Conservation (phyloP, 805 yeast genomes). For the Saccharomycopsis sp. region DNA sequence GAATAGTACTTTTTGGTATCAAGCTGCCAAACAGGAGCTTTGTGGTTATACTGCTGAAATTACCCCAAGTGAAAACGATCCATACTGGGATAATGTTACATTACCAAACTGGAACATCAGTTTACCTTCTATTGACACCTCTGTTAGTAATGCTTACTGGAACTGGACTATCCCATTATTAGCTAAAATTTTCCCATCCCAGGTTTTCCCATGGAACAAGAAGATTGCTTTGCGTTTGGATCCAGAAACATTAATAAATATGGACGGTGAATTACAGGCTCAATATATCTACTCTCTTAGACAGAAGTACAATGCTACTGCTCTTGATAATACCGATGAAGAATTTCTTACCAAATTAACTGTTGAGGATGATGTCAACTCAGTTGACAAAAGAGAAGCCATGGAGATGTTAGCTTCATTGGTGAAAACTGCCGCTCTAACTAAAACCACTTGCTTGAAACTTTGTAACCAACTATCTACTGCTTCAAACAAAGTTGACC, state of each 20-base stretch:
- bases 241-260: not conserved
- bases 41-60: conserved; percentile 14
- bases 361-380: not conserved
- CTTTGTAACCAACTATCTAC: conserved; percentile 6
- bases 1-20: conserved; percentile 16
- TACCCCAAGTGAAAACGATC: not conserved
- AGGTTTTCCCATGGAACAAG: not conserved
- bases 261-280: conserved; percentile 10
- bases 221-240: not conserved
- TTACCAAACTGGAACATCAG: not conserved
- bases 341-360: not conserved
- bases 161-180: not conserved
- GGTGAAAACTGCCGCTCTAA: not conserved
- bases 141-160: not conserved
- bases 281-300: conserved; percentile 11
- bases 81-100: not conserved
- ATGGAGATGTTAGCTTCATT: not conserved
- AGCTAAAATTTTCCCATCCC: not conserved
- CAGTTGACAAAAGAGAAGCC: not conserved
- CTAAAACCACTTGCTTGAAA: conserved; percentile 3
- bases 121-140: not conserved
- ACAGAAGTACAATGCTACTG: not conserved
- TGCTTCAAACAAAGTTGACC: conserved; percentile 7
- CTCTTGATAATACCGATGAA: not conserved
- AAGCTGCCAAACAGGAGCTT: conserved; percentile 14